Base-by-base conservation (phyloP, 2,329 filamentous ascomycete genomes). In the Pseudogymnoascus sp. region DNA sequence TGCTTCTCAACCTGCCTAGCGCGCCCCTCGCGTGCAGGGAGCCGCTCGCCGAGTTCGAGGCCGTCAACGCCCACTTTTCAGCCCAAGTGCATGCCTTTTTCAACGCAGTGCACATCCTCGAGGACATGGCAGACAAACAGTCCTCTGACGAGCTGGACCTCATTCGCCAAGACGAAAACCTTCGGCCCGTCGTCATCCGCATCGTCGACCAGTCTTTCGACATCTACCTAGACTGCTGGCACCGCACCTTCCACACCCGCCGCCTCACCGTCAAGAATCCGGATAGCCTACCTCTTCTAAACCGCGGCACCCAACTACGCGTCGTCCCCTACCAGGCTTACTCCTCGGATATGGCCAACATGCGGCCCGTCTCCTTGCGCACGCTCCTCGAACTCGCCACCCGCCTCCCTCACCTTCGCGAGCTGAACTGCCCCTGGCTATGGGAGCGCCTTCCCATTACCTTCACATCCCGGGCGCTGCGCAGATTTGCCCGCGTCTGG, bases 371-470 rank as follows among this genome's bases (percentile, higher is more conserved):
- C 62, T 67, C 63, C 25, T 41, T 61, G 43, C 65, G 63, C 41
- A 64, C 65, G 54, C 67, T 63, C 34, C 60, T 67, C 19, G 60
- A 67, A 57, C 66, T 67, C 64, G 65, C 51, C 39, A 43, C 63
- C 23, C 62, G 45, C 57, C 66, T 69, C 19, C 67, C 67, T 19
- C 25, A 65, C 61, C 60, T 68, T 28, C 64, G 65, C 45, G 63
- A 45, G 63, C 66, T 69, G 37, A 63, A 68, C 23, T 68, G 63
- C 65, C 67, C 68, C 19, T 69, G 68, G 67, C 41, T 69, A 45
- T 69, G 66, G 66, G 68, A 68, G 66, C 64, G 62, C 61, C 16
- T 67, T 39, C 68, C 67, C 19, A 57, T 66, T 41, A 64, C 68
- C 34, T 69, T 64, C 34, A 62, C 48, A 43, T 62, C 61, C 3